Evolutionary conservation across 352 stramenopile genomes (phyloP).

Genomic region (Plasmopara muralis): DNA sequence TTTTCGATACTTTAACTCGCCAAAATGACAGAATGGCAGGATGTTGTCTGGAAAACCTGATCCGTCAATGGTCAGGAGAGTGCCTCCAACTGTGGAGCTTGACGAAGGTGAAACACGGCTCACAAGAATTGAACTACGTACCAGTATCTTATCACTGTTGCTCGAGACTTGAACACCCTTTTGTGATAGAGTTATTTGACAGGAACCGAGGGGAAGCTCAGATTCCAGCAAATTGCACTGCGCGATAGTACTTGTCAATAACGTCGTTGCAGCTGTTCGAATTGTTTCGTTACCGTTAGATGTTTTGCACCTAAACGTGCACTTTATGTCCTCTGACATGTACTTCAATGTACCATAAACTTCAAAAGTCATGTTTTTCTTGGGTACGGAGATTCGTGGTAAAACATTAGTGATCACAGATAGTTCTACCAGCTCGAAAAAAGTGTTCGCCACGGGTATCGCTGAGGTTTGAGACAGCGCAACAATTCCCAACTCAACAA

Average conservation of each 20-base stretch:
- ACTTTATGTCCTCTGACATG: slow-evolving; percentile 14
- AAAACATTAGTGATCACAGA: slow-evolving; percentile 21
- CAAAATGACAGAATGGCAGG: slow-evolving; percentile 31
- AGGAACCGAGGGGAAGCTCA: slow-evolving; percentile 7
- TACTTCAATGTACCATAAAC: slow-evolving; percentile 29
- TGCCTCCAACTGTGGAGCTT: slow-evolving; percentile 20
- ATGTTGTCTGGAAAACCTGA: slow-evolving; percentile 19
- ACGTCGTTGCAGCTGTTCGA: slow-evolving; percentile 4
- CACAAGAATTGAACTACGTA: slow-evolving; percentile 11
- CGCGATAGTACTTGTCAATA: slow-evolving; percentile 15
- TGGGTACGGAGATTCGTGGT: slow-evolving; percentile 8
- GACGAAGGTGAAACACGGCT: slow-evolving; percentile 18
- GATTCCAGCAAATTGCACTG: slow-evolving; percentile 20
- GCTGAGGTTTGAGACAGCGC: neutral
- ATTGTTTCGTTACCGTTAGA: neutral
- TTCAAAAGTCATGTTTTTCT: slow-evolving; percentile 15
- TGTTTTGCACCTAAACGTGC: slow-evolving; percentile 20
- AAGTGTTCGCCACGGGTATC: slow-evolving; percentile 3
- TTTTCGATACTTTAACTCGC: slow-evolving; percentile 4
- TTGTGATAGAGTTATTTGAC: slow-evolving; percentile 22
- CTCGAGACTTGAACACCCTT: slow-evolving; percentile 22
- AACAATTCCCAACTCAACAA: slow-evolving; percentile 22
- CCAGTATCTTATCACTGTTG: slow-evolving; percentile 13
- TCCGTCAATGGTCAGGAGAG: slow-evolving; percentile 28
- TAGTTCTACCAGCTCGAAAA: slow-evolving; percentile 19